These are phyloP conservation scores for Erodium chrysanthum DNA, from an alignment of 441 rosid species.

Conservation along the genomic window DNA sequence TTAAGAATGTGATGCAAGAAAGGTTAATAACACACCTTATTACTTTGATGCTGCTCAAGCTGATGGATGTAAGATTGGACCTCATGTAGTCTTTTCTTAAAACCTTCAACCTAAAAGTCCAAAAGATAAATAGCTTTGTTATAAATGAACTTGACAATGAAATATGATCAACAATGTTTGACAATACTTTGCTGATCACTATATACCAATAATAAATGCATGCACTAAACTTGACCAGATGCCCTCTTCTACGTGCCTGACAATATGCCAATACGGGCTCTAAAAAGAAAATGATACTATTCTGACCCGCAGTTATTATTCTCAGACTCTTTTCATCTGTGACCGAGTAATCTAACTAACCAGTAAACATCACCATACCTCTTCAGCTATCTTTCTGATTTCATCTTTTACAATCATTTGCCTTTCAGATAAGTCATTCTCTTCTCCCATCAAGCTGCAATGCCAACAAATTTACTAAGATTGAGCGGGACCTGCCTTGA, in stretches of 20 bases:
- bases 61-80: conserved; percentile 35
- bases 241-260: conserved; percentile 1
- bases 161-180: background rate
- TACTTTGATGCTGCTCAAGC: conserved; percentile 47
- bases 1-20: conserved; percentile 15
- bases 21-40: conserved; percentile 51
- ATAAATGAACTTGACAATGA: conserved; percentile 1
- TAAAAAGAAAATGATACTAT: background rate
- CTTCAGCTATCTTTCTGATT: conserved; percentile 40
- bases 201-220: background rate
- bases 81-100: conserved; percentile 34
- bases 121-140: conserved; percentile 15
- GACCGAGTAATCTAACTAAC: conserved; percentile 11
- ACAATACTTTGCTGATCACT: background rate
- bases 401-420: conserved; percentile 34
- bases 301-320: conserved; percentile 8
- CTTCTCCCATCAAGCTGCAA: conserved; percentile 67
- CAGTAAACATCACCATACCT: conserved; percentile 38
- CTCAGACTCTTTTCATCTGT: background rate
- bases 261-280: background rate
- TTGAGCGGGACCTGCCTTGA: conserved; percentile 16
- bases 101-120: conserved; percentile 44
- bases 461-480: conserved; percentile 11
- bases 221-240: background rate
- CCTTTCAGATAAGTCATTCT: conserved; percentile 38